Evolutionary conservation across 306 rosid genomes (phyloP).

Genomic region (Styphnolobium japonicum): DNA sequence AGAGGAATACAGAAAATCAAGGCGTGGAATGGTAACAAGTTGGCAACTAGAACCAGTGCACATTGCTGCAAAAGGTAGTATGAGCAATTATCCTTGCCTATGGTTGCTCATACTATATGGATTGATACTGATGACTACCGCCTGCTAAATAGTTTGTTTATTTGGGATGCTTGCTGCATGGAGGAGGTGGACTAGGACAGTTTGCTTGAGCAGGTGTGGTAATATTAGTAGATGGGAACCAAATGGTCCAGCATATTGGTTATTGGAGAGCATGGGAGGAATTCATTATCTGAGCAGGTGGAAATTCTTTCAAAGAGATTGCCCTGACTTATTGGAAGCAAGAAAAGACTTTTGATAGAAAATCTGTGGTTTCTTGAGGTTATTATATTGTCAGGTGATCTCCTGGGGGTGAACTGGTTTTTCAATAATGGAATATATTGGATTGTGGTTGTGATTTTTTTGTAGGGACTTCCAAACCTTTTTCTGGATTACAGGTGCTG

Average conservation of each 20-base stretch:
- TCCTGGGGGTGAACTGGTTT: no score
- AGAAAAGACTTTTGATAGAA: no score
- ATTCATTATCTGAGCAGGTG: conserved; percentile 58
- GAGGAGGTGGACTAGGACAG: conserved; percentile 72
- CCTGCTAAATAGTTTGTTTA: conserved; percentile 38
- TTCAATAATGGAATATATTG: no score
- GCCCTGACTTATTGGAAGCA: no score
- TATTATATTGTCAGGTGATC: no score
- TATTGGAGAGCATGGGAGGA: conserved; percentile 43
- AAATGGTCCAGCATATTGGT: conserved; percentile 62
- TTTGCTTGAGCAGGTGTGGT: conserved; percentile 54
- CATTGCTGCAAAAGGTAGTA: conserved; percentile 52
- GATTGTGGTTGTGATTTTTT: no score
- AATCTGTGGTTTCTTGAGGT: no score
- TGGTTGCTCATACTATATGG: conserved; percentile 51
- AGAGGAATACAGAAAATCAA: conserved; percentile 42
- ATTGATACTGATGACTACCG: conserved; percentile 55
- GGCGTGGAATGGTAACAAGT: conserved; percentile 46
- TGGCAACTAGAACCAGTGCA: conserved; percentile 41
- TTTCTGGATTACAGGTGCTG: no score
- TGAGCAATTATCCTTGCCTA: conserved; percentile 54
- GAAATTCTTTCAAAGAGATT: conserved; percentile 48
- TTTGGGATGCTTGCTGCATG: conserved; percentile 49
- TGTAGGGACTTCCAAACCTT: no score
- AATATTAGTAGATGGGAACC: conserved; percentile 52